phyloP scores from a whole-genome alignment of 2,329 filamentous ascomycete genomes.

The Fusarium subtropicale region DNA sequence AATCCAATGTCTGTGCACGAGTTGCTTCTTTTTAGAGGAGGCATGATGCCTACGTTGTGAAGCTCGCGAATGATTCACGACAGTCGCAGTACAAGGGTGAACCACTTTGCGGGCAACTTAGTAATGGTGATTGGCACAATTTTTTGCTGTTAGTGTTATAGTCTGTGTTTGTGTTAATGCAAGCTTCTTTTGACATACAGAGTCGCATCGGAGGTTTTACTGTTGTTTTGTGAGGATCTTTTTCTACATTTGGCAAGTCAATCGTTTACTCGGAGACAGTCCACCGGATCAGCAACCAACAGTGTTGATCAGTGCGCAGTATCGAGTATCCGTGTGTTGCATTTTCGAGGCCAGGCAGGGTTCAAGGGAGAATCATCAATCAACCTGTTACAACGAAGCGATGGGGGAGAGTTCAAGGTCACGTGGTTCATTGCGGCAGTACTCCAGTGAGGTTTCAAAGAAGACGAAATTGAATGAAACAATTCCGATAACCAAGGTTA shows the following conservation, averaged over 20 bases:
- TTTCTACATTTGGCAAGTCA: slow-evolving; percentile 31
- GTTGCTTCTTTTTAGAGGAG: slow-evolving; percentile 57
- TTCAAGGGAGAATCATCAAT: background rate
- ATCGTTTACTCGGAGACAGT: slow-evolving; percentile 15
- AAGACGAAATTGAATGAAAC: background rate
- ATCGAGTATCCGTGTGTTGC: background rate
- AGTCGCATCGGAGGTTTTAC: slow-evolving; percentile 18
- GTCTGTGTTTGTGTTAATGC: slow-evolving; percentile 12
- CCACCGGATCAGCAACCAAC: slow-evolving; percentile 25
- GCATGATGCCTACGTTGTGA: slow-evolving; percentile 51
- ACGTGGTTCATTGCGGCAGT: slow-evolving; percentile 15
- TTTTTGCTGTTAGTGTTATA: slow-evolving; percentile 28
- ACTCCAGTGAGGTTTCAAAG: background rate
- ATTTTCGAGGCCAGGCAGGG: background rate
- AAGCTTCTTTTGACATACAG: slow-evolving; percentile 28
- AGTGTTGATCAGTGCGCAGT: slow-evolving; percentile 4
- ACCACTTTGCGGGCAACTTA: slow-evolving; percentile 5
- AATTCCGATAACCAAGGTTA: background rate
- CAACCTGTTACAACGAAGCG: background rate
- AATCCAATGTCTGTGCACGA: slow-evolving; percentile 77
- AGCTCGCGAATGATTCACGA: slow-evolving; percentile 19
- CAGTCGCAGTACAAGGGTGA: slow-evolving; percentile 2
- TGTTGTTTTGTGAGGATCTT: slow-evolving; percentile 24
- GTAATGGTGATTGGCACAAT: slow-evolving; percentile 22
- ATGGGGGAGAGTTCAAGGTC: slow-evolving; percentile 2